A percentile compares a stretch with the other conserved stretches of the same genome.
These are phyloP conservation scores for Diaporthe sp. DNA, from an alignment of 2,329 filamentous ascomycete genomes.

Conservation along the genomic window DNA sequence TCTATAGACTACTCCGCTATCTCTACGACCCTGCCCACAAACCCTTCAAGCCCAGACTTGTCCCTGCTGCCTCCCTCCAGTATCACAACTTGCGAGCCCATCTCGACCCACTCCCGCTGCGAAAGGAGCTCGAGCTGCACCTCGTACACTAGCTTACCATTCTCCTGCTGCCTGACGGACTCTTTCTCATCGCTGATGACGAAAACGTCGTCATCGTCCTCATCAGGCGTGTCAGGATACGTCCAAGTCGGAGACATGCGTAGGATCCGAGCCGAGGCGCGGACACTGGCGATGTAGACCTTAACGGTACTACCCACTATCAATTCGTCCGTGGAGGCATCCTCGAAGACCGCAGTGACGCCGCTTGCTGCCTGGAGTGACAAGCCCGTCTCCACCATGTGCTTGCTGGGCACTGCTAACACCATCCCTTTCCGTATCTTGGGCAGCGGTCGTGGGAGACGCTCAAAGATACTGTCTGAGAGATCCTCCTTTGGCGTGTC, in stretches of 20 bases:
- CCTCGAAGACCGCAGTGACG: constrained; percentile 77
- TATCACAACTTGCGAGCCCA: constrained; percentile 76
- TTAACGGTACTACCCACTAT: constrained; percentile 78
- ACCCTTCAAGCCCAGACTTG: constrained; percentile 75
- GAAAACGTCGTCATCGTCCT: constrained; percentile 67
- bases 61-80: constrained; percentile 78
- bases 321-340: constrained; percentile 71
- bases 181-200: constrained; percentile 61
- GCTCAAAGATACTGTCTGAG: constrained; percentile 44
- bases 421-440: constrained; percentile 85
- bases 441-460: constrained; percentile 45
- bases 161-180: constrained; percentile 44
- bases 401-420: constrained; percentile 70
- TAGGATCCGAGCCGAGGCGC: constrained; percentile 81
- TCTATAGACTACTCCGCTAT: constrained; percentile 60
- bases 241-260: constrained; percentile 54
- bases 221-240: constrained; percentile 37
- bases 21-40: constrained; percentile 75
- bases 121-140: constrained; percentile 76
- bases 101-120: constrained; percentile 78
- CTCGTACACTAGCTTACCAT: constrained; percentile 52
- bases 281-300: constrained; percentile 87
- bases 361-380: constrained; percentile 74
- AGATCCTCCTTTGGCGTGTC: constrained; percentile 50
- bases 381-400: constrained; percentile 66